These are phyloP conservation scores for Aureobasidium melanogenum DNA, from an alignment of 2,329 filamentous ascomycete genomes.

Conservation along the genomic window DNA sequence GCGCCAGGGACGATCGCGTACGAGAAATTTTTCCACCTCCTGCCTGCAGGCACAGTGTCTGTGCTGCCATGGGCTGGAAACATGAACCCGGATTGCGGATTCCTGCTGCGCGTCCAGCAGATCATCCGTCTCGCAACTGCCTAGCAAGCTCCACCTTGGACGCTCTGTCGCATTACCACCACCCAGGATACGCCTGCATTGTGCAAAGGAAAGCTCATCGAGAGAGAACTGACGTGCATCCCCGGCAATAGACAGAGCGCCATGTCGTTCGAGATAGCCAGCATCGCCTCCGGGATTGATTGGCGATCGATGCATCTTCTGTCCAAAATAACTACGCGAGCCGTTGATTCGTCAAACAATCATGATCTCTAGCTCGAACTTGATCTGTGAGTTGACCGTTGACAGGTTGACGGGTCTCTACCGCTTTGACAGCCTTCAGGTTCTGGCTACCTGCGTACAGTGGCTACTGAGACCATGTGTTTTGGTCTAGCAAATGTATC, in stretches of 20 bases:
- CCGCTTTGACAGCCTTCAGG: slow-evolving; percentile 11
- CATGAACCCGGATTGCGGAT: slow-evolving; percentile 7
- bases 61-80: slow-evolving; percentile 7
- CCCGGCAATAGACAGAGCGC: background rate
- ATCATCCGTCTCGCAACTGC: slow-evolving; percentile 6
- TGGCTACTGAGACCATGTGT: slow-evolving; percentile 12
- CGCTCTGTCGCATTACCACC: slow-evolving; percentile 5
- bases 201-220: background rate
- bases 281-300: background rate
- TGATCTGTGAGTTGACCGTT: slow-evolving; percentile 9
- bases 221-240: slow-evolving; percentile 6
- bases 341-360: slow-evolving; percentile 9
- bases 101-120: slow-evolving; percentile 8
- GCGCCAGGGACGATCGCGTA: slow-evolving; percentile 2
- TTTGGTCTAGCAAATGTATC: slow-evolving; percentile 7
- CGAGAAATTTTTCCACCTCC: background rate
- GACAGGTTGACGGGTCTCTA: slow-evolving; percentile 9
- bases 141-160: background rate
- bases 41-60: background rate
- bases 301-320: slow-evolving; percentile 1
- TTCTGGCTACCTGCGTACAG: slow-evolving; percentile 10
- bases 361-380: slow-evolving; percentile 2
- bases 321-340: slow-evolving; percentile 9
- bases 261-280: background rate
- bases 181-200: slow-evolving; percentile 9